Percentiles rank a stretch among this genome's conserved stretches.
Evolutionary conservation across 2,329 filamentous ascomycete genomes (phyloP).

Genomic region (Cordyceps javanica): DNA sequence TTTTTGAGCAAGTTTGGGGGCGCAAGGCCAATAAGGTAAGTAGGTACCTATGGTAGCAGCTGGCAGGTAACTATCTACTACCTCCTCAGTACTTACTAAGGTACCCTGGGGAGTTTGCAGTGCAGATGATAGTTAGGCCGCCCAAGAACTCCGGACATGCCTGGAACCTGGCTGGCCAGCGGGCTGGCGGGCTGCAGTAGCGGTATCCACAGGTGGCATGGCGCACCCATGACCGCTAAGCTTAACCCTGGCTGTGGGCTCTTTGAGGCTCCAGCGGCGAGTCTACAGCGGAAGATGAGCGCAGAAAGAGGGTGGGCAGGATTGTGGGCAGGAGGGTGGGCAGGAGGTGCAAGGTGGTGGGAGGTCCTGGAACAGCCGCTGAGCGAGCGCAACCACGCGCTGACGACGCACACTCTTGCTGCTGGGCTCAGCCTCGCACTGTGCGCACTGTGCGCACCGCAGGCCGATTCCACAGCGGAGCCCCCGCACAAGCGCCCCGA

Average conservation of each 20-base stretch:
- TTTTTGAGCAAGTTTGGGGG: constrained; percentile 6
- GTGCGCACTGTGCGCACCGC: background rate
- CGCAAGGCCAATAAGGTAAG: too few relatives aligned
- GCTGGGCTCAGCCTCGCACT: background rate
- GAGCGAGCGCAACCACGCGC: background rate
- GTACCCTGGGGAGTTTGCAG: too few relatives aligned
- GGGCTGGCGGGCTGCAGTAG: background rate
- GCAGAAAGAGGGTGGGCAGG: too few relatives aligned
- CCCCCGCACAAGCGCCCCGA: constrained; percentile 22
- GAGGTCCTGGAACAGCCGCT: background rate
- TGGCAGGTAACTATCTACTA: too few relatives aligned
- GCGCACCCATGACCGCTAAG: background rate
- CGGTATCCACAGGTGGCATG: background rate
- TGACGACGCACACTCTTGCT: background rate
- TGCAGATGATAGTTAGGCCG: background rate
- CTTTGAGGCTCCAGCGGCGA: background rate
- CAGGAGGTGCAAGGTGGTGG: background rate
- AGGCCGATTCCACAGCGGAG: background rate
- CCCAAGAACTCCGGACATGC: too few relatives aligned
- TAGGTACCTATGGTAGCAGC: too few relatives aligned
- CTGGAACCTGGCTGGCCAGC: background rate
- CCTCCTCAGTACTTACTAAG: too few relatives aligned
- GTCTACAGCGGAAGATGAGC: too few relatives aligned
- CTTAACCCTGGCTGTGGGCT: background rate
- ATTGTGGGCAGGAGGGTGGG: too few relatives aligned